Base-by-base conservation (phyloP, 768 basidiomycete genomes). In the Lactarius pseudohatsudake region DNA sequence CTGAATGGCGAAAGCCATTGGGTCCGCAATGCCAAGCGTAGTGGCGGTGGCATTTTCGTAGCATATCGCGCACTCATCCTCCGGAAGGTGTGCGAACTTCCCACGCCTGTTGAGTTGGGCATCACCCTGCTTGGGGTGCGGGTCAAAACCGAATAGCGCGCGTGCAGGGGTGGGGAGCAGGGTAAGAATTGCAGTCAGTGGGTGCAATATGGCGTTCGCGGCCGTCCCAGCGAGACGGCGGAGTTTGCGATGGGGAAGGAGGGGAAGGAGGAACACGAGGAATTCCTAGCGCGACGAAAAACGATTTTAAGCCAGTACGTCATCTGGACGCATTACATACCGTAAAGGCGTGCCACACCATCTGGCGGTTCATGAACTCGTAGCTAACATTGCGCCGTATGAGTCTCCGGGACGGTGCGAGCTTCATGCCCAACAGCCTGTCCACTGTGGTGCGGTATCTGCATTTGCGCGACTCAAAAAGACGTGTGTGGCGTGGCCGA, bases 271-370 rank as follows among this genome's bases (percentile, higher is more conserved):
- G 79, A 98, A 98, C 41, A 98, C 81, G 16, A 98, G 81, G 77
- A 98, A 98, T 84, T 98, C 96, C 96, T 98, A 40, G 69, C 34
- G 47, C 40, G 55, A 22, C 20, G 36, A 26, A 15, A 40, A 40
- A 15, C 22, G 47, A 26, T 13, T 47, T 45, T 3, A 8, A 20
- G 45, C 20, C n/a, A 11, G 8, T 20, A 47, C 15, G 38, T 40
- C 5, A 10, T 40, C 2, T 38, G 10, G 3, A 38, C 38, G 40
- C 50, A 59, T 53, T 26, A 41, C 92, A 62, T 73, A 96, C 96
- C 8, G 97, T 98, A 76, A 98, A 96, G 0, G 94, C 92, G 74
- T 96, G 93, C 97, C 97, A 99, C 62, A 99, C 97, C 85, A 99
- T 92, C 76, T 98, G 96, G 71, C 97, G 91, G 72, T 98, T 98